Evolutionary conservation across 805 yeast species (phyloP), one percentile per base, ranked within the genome.

Genomic region (Saccharomycodes ludwigii): DNA sequence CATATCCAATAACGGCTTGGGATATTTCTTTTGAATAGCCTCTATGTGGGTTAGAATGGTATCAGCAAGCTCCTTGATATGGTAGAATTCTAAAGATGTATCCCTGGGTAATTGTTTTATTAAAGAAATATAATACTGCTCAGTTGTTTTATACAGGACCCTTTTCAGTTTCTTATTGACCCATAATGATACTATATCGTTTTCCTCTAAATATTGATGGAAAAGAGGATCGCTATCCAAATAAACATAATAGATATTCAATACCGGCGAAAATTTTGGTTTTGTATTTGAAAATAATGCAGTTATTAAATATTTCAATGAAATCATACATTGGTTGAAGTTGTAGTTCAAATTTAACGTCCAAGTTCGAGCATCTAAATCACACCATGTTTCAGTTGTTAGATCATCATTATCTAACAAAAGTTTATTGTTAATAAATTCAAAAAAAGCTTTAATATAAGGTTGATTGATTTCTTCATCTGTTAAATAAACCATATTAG

Each of bases 51-150:
- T 52, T 6, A 73, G 61, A 14, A 81, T 63, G 23, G 50, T 45
- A 29, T 73, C 75, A 0, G 76, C 71, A 4, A 76, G 59, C 26
- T 71, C 66, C 28, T 70, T 61, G 2, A 79, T 61, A 51, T 78
- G 78, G 17, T 62, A 44, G 2, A 76, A 54, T 24, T 63, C 69
- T 6, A 78, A 48, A 0, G 73, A 58, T 24, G 62, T 59, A 44
- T 68, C 73, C 18, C 78, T 58, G 0, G 93, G 91, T n/a, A 80
- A 56, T 5, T 53, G 52, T 3, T 63, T 58, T 14, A 70, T 46
- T 6, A 66, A 38, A 2, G 56, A 50, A 21, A 63, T 59, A 36
- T 70, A 69, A 38, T 61, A 63, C 8, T 43, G 41, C 34, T 65
- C 71, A 4, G 71, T 63, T 0, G 67, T 58, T 3, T 52, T 47